phyloP scores from a whole-genome alignment of 176 grass and related monocot genomes.

The Avena eriantha region DNA sequence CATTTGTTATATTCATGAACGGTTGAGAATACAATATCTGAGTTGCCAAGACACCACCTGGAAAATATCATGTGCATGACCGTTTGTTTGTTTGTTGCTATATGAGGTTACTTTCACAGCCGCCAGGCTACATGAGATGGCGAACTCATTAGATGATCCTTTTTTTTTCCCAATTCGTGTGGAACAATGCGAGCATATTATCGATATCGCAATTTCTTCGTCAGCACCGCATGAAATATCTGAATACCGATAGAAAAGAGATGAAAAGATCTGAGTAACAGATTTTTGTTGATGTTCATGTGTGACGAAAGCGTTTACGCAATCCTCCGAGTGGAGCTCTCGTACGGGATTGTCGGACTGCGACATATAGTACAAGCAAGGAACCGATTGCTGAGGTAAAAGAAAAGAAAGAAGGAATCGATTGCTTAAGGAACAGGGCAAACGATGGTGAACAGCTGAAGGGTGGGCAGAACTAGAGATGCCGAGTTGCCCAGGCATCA shows the following conservation, averaged over 20 bases:
- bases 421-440: no score
- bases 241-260: neutral
- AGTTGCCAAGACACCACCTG: neutral
- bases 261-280: neutral
- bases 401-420: no score
- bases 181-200: neutral
- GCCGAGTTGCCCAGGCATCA: no score
- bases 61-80: neutral
- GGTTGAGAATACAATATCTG: conserved; percentile 21
- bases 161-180: neutral
- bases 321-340: neutral
- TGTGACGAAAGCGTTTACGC: neutral
- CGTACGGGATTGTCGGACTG: neutral
- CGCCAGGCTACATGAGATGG: neutral
- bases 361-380: neutral
- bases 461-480: no score
- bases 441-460: no score
- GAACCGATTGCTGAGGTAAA: no score
- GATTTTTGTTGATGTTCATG: neutral
- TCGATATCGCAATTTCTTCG: neutral
- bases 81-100: neutral
- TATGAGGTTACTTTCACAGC: neutral
- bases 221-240: no score
- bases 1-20: conserved; percentile 45
- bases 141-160: neutral